Base-by-base conservation (phyloP, 257 asterid genomes). In the Jacaranda copaia region DNA sequence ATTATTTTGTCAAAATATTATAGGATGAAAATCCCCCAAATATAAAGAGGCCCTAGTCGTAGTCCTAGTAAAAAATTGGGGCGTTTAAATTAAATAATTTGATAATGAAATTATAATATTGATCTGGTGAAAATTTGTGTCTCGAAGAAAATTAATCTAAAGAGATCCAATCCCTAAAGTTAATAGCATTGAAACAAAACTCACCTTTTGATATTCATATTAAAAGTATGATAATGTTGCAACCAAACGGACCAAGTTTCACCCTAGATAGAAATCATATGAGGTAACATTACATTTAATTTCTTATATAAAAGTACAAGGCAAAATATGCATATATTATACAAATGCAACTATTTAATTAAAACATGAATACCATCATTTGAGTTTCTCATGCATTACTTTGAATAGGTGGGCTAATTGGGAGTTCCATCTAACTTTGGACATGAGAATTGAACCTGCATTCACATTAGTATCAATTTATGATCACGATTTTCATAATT, bases 321-420 rank as follows among this genome's bases (percentile, higher is more conserved):
- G 46, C 7, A 42, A 5, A 5, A 3, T 1, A 5, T 42, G 5
- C 6, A 5, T 42, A 42, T 5, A 8, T 8, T 42, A 4, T 6
- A 42, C 46, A 5, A 6, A 5, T 42, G 6, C 8, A 42, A 42
- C 8, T 5, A 4, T 25, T 2, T 25, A 25, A 1, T 25, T 25
- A 25, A 25, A 25, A 25, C 32, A 25, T 25, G 32, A 25, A 2
- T 25, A 25, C 32, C 32, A 2, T 25, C 32, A 25, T 12, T 20
- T 9, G 18, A 20, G 0, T 60, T 14, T 46, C n/a, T 77, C 3
- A 64, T 8, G 20, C 12, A 15, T 8, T 56, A 9, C 5, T 42
- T 25, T 25, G 32, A 13, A 39, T 80, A 82, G 93, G 81, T 89
- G 92, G 88, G 83, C 84, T 3, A 72, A 81, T 73, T 89, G 95